phyloP scores from a whole-genome alignment of 768 basidiomycete species.

The Baorangia bicolor region DNA sequence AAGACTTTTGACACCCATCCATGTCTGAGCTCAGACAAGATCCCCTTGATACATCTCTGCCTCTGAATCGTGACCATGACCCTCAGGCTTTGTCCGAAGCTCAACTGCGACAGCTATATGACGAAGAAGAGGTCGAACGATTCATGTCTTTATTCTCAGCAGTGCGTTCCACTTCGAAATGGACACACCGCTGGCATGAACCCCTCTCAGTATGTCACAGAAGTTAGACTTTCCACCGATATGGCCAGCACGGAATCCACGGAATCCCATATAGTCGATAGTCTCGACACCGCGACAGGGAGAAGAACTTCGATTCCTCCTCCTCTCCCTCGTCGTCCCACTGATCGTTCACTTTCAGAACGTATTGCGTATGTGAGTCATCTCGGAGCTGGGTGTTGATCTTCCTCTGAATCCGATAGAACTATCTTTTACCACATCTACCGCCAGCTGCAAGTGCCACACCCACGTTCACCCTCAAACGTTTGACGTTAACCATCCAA shows the following conservation, averaged over 20 bases:
- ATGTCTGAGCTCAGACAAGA: slow-evolving; percentile 14
- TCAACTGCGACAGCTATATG: slow-evolving; percentile 57
- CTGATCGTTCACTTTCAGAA: slow-evolving; percentile 27
- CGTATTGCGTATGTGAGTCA: slow-evolving; percentile 25
- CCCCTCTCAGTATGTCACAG: slow-evolving; percentile 52
- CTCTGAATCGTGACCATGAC: slow-evolving; percentile 3
- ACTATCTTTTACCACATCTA: slow-evolving; percentile 47
- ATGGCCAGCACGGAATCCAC: slow-evolving; percentile 29
- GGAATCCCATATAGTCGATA: neutral
- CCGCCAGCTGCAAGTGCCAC: slow-evolving; percentile 40
- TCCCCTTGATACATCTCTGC: neutral
- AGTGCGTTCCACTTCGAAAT: slow-evolving; percentile 37
- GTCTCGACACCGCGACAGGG: neutral
- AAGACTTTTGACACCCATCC: neutral
- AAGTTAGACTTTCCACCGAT: slow-evolving; percentile 42
- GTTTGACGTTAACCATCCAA: slow-evolving; percentile 50
- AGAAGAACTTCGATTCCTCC: neutral
- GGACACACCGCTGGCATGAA: neutral
- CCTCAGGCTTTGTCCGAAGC: slow-evolving; percentile 43
- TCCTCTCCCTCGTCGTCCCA: slow-evolving; percentile 3
- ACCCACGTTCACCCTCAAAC: slow-evolving; percentile 53
- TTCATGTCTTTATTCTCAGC: slow-evolving; percentile 61
- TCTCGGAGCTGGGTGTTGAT: slow-evolving; percentile 5
- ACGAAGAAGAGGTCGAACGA: slow-evolving; percentile 61
- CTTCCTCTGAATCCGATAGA: slow-evolving; percentile 24